Percentiles rank a stretch among this genome's conserved stretches.
Conservation (phyloP, 495 filamentous ascomycete species). For the Xylaria curta region DNA sequence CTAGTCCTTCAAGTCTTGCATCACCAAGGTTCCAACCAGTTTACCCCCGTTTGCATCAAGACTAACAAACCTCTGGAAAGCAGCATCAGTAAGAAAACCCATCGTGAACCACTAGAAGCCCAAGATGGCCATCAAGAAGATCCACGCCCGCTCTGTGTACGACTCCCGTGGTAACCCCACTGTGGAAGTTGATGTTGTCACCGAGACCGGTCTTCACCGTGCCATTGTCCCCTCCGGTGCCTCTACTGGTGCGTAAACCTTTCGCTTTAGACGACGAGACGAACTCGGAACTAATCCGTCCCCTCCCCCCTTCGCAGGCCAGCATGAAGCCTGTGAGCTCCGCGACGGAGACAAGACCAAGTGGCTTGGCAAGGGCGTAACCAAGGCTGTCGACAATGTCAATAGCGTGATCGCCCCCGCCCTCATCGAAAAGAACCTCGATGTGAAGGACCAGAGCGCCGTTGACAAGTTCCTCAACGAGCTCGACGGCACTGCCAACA, state of each 20-base stretch:
- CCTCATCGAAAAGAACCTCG: conserved; percentile 88
- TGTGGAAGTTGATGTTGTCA: conserved; percentile 92
- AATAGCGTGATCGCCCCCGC: conserved; percentile 92
- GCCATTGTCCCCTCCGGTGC: conserved; percentile 98
- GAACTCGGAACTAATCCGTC: conserved; percentile 28
- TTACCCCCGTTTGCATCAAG: background rate
- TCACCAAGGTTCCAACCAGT: background rate
- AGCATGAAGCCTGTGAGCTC: conserved; percentile 98
- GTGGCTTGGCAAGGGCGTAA: conserved; percentile 96
- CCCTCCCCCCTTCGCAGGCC: conserved; percentile 60
- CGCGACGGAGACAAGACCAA: conserved; percentile 97
- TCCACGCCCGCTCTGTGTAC: conserved; percentile 98
- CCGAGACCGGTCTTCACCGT: conserved; percentile 94
- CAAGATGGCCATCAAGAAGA: conserved; percentile 92
- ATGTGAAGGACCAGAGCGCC: conserved; percentile 95
- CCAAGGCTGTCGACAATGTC: conserved; percentile 95
- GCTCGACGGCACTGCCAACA: conserved; percentile 96
- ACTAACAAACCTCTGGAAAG: conserved; percentile 4
- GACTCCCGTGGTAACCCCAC: conserved; percentile 99
- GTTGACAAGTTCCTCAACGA: conserved; percentile 94
- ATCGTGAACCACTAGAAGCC: background rate
- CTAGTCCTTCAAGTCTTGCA: background rate
- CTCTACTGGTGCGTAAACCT: conserved; percentile 77
- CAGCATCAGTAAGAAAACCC: background rate
- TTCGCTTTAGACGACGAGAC: conserved; percentile 20